Evolutionary conservation across 331 rosid species (phyloP).

Genomic region (Acacia concinna): DNA sequence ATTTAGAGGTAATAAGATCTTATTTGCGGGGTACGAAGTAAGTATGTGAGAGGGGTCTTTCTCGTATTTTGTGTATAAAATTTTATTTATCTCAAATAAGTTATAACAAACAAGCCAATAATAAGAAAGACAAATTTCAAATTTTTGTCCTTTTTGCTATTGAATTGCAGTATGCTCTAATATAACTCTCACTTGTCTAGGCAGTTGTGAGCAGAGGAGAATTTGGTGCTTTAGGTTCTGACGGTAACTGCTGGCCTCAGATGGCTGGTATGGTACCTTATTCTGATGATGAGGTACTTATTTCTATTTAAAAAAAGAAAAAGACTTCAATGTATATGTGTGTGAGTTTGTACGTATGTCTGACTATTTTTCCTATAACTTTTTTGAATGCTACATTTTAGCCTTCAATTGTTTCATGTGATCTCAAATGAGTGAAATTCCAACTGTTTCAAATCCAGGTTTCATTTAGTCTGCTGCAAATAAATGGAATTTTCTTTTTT

Average conservation of each 20-base stretch:
- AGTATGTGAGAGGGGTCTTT: too few relatives aligned
- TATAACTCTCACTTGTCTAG: constrained; percentile 54
- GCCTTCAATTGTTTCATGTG: neutral
- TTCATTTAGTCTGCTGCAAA: neutral
- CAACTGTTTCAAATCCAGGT: neutral
- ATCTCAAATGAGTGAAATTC: neutral
- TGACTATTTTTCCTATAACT: neutral
- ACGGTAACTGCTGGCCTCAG: constrained; percentile 92
- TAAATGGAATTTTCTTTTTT: too few relatives aligned
- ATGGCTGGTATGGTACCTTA: constrained; percentile 87
- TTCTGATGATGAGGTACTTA: constrained; percentile 52
- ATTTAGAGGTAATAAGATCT: too few relatives aligned
- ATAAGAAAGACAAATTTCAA: neutral
- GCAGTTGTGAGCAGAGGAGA: constrained; percentile 90
- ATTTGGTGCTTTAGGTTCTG: constrained; percentile 69
- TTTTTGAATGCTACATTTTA: constrained; percentile 9
- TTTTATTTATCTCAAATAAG: too few relatives aligned
- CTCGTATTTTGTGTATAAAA: too few relatives aligned
- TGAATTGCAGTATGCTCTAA: constrained; percentile 29
- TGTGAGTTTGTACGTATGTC: neutral
- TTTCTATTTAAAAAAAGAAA: constrained; percentile 3
- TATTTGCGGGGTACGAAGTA: too few relatives aligned
- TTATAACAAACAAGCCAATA: too few relatives aligned
- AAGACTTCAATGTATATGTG: neutral
- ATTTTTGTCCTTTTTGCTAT: neutral